Conservation (phyloP, 2,329 filamentous ascomycete species). For the Talaromyces funiculosus region DNA sequence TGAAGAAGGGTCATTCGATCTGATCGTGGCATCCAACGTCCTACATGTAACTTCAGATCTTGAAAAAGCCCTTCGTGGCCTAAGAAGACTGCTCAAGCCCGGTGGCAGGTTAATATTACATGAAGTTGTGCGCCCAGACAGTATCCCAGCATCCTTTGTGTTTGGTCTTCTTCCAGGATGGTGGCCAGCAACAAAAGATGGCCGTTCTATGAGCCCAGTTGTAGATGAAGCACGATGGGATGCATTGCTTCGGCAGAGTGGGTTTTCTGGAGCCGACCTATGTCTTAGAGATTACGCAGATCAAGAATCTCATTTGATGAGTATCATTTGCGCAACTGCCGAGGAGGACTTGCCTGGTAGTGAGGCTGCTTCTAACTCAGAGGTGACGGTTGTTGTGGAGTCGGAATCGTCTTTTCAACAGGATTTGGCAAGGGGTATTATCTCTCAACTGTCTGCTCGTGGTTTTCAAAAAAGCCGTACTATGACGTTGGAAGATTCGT, state of each 20-base stretch:
- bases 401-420: neutral
- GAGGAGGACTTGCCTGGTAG: neutral
- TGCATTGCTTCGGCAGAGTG: neutral
- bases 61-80: conserved; percentile 20
- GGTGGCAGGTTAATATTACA: conserved; percentile 43
- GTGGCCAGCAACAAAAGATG: conserved; percentile 27
- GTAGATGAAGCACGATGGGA: neutral
- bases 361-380: neutral
- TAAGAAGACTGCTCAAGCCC: conserved; percentile 28
- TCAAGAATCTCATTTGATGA: neutral
- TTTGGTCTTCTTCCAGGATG: conserved; percentile 35
- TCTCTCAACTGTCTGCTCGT: neutral
- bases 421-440: neutral
- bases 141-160: conserved; percentile 19
- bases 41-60: conserved; percentile 27
- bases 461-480: neutral
- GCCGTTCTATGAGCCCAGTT: neutral
- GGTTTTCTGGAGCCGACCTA: neutral
- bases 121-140: conserved; percentile 29
- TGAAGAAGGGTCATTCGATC: conserved; percentile 23
- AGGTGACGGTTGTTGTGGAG: neutral
- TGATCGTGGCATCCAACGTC: conserved; percentile 32
- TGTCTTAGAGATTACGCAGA: neutral
- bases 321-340: neutral
- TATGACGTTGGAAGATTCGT: neutral